These are phyloP conservation scores for Exophiala sp. DNA, from an alignment of 2,329 filamentous ascomycete species.

Conservation along the genomic window DNA sequence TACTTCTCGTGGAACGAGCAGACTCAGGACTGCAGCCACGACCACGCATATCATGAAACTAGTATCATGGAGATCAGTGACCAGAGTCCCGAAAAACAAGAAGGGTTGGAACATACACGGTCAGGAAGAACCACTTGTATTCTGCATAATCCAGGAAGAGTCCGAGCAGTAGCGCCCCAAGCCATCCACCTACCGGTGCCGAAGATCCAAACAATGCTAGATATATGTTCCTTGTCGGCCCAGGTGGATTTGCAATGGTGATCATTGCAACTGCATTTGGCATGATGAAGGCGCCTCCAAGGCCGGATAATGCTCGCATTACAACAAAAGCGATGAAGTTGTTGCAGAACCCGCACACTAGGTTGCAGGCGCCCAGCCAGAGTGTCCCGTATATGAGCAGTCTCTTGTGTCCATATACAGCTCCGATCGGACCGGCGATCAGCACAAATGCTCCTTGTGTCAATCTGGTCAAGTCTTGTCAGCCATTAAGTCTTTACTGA, in stretches of 20 bases:
- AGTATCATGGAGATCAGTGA: too few relatives aligned
- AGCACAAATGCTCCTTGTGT: constrained; percentile 59
- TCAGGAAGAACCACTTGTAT: constrained; percentile 1
- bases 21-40: too few relatives aligned
- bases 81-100: too few relatives aligned
- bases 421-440: constrained; percentile 55
- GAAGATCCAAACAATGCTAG: constrained; percentile 46
- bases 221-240: constrained; percentile 43
- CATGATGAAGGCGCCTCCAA: constrained; percentile 51
- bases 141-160: constrained; percentile 36
- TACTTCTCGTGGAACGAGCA: constrained; percentile 28
- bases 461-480: constrained; percentile 27
- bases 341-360: constrained; percentile 49
- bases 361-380: constrained; percentile 54
- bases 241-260: constrained; percentile 48
- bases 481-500: too few relatives aligned
- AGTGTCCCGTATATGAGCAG: constrained; percentile 53
- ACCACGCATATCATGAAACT: too few relatives aligned
- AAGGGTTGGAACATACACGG: not conserved
- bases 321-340: constrained; percentile 43
- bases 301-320: constrained; percentile 47
- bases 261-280: constrained; percentile 53
- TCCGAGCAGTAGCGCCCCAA: constrained; percentile 33
- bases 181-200: constrained; percentile 45
- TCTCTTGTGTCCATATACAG: constrained; percentile 56